Evolutionary conservation across 139 green algal genomes (phyloP).

Genomic region (Zygnema circumcarinatum): DNA sequence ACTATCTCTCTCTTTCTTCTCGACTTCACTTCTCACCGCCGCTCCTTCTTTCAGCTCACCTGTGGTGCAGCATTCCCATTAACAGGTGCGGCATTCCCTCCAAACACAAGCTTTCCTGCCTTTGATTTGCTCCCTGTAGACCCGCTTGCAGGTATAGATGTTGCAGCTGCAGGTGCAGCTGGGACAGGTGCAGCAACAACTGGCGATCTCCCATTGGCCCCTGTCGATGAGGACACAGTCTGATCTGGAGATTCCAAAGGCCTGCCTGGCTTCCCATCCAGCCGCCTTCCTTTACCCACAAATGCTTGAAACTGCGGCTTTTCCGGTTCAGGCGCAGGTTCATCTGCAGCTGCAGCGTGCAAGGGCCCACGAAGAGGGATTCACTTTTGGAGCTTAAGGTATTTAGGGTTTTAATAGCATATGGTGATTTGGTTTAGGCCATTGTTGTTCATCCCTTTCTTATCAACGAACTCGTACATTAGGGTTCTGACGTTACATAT

Average conservation of each 20-base stretch:
- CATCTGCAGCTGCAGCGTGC: not conserved
- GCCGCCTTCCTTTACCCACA: constrained; percentile 20
- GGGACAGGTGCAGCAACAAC: not conserved
- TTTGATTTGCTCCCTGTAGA: not conserved
- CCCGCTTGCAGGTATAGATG: not conserved
- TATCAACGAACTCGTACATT: not conserved
- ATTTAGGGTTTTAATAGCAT: not conserved
- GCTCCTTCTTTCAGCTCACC: constrained; percentile 14
- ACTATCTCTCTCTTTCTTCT: not conserved
- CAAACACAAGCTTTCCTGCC: constrained; percentile 36
- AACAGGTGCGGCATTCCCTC: not conserved
- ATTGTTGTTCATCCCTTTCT: not conserved
- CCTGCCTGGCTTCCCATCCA: constrained; percentile 43
- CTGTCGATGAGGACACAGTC: not conserved
- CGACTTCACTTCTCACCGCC: not conserved
- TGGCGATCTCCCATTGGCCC: not conserved
- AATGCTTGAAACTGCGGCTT: constrained; percentile 49
- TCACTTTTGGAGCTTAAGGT: not conserved
- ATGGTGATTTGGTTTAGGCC: not conserved
- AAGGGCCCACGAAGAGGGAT: not conserved
- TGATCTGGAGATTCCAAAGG: not conserved
- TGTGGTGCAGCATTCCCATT: not conserved
- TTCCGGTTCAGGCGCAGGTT: constrained; percentile 28
- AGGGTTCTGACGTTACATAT: no score
- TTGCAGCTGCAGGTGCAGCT: not conserved